Conservation (phyloP, 116 monocot species). For the Zostera marina region DNA sequence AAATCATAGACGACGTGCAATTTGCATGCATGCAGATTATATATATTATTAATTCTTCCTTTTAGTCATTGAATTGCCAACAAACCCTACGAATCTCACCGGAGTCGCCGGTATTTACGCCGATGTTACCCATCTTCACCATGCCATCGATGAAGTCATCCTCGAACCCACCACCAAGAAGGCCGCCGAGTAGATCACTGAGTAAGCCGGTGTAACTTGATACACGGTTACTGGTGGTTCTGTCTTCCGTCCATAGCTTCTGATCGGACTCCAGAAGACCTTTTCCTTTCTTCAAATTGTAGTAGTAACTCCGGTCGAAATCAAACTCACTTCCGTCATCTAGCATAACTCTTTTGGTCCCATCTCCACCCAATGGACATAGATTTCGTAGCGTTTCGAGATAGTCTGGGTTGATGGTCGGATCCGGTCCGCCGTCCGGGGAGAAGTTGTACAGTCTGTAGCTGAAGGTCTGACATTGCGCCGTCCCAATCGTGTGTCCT, state of each 20-base stretch:
- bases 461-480: constrained; percentile 34
- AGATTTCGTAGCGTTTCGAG: constrained; percentile 17
- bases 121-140: constrained; percentile 54
- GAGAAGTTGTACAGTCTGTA: constrained; percentile 53
- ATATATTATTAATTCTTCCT: too few species aligned
- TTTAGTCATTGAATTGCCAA: constrained; percentile 22
- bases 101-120: constrained; percentile 24
- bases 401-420: constrained; percentile 18
- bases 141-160: constrained; percentile 36
- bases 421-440: constrained; percentile 27
- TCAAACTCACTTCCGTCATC: constrained; percentile 25
- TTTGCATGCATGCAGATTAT: too few species aligned
- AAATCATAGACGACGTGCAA: too few species aligned
- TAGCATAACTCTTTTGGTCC: constrained; percentile 25
- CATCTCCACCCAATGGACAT: constrained; percentile 29
- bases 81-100: constrained; percentile 51
- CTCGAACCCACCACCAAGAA: background rate
- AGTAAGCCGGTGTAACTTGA: background rate
- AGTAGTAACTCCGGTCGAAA: constrained; percentile 41
- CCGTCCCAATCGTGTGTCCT: constrained; percentile 13
- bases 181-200: background rate
- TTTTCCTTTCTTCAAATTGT: constrained; percentile 27
- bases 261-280: constrained; percentile 54
- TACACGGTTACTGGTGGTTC: constrained; percentile 11
- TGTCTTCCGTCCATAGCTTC: constrained; percentile 32